A percentile compares a stretch with the other conserved stretches of the same genome.
Conservation (phyloP, 2,329 filamentous ascomycete species). For the Diaporthe capsici region DNA sequence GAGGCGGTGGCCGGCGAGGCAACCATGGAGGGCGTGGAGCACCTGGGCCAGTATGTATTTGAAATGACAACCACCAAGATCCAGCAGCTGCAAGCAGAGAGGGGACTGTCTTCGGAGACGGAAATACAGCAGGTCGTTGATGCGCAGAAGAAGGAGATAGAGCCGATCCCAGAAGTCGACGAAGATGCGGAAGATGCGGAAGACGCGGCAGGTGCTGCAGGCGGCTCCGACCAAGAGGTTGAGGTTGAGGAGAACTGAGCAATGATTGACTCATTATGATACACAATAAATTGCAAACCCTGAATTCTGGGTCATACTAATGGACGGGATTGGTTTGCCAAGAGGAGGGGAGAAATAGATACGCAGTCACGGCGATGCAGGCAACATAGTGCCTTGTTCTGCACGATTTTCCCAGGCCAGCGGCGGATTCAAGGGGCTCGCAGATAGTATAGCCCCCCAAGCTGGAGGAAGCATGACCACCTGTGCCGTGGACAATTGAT, state of each 20-base stretch:
- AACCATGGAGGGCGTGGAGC: conserved; percentile 91
- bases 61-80: conserved; percentile 86
- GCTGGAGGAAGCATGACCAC: neutral
- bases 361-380: neutral
- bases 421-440: neutral
- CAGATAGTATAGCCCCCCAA: neutral
- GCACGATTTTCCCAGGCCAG: neutral
- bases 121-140: conserved; percentile 45
- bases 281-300: neutral
- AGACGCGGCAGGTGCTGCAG: conserved; percentile 47
- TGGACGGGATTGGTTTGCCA: neutral
- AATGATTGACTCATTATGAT: conserved; percentile 13
- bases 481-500: neutral
- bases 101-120: conserved; percentile 48
- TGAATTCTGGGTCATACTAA: neutral
- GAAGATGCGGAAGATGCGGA: conserved; percentile 45
- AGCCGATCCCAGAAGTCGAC: conserved; percentile 50
- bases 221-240: conserved; percentile 47
- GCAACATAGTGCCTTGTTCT: neutral
- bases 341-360: neutral
- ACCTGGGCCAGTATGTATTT: conserved; percentile 94
- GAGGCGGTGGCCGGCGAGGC: conserved; percentile 70
- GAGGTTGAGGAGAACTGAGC: conserved; percentile 49
- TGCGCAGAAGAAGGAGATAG: conserved; percentile 44
- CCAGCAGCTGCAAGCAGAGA: conserved; percentile 62